Percentiles rank a stretch among this genome's conserved stretches.
phyloP scores from a whole-genome alignment of 2,329 filamentous ascomycete species.

The Coniochaeta ligniaria region DNA sequence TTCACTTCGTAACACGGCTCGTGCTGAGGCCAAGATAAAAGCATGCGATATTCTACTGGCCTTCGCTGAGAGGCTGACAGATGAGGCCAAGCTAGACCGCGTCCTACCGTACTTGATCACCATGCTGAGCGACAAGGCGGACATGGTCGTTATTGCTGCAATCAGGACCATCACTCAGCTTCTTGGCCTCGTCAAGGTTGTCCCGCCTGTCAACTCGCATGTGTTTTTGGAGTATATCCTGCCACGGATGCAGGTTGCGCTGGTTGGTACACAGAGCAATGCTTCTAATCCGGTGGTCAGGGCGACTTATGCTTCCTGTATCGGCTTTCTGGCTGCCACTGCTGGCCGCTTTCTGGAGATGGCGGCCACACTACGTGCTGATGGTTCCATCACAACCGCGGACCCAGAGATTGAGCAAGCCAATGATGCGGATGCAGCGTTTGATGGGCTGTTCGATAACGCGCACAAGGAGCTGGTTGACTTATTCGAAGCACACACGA shows the following conservation, averaged over 20 bases:
- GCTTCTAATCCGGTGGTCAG: conserved; percentile 63
- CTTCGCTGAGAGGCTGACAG: conserved; percentile 83
- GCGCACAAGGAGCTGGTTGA: conserved; percentile 77
- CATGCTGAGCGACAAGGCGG: conserved; percentile 72
- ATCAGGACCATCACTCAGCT: conserved; percentile 84
- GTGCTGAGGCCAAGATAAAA: conserved; percentile 77
- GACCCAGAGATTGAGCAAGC: conserved; percentile 77
- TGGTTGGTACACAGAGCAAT: conserved; percentile 39
- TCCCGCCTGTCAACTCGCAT: conserved; percentile 69
- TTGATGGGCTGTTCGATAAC: conserved; percentile 80
- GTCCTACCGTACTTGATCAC: conserved; percentile 85
- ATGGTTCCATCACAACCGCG: conserved; percentile 69
- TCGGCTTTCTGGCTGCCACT: conserved; percentile 81
- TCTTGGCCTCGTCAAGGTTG: conserved; percentile 77
- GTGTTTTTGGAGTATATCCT: conserved; percentile 63
- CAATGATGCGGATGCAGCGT: conserved; percentile 57
- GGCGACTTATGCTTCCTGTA: conserved; percentile 86
- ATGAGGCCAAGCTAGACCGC: conserved; percentile 92
- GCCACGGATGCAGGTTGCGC: conserved; percentile 51
- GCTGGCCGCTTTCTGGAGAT: conserved; percentile 83
- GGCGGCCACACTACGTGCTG: conserved; percentile 78
- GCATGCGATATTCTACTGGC: conserved; percentile 89
- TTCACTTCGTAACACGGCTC: conserved; percentile 80
- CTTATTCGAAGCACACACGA: conserved; percentile 82
- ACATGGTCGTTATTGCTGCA: conserved; percentile 79